Evolutionary conservation across 805 yeast genomes (phyloP), one percentile per base, ranked within the genome.

Genomic region (Starmerella bombicola): DNA sequence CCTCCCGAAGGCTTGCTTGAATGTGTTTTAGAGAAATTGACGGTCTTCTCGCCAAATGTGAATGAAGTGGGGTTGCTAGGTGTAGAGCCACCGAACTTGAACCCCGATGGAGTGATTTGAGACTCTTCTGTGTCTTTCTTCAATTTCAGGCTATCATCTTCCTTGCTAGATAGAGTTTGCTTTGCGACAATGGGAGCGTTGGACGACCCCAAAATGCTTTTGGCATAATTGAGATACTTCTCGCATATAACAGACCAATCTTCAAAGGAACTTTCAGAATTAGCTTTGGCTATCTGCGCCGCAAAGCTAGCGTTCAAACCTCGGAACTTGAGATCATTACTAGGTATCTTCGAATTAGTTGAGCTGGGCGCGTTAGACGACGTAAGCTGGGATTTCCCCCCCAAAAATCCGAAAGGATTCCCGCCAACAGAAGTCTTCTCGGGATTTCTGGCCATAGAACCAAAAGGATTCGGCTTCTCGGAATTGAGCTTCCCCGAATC

Each of bases 291-390:
- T 8, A 50, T 23, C 19, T 41, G 40, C 4, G 41, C 34, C 13
- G 52, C 51, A 20, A 51, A 51, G 32, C 26, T 39, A 13, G 42
- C 23, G 34, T 51, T 51, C 23, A 51, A 45, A 3, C 46, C 54
- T n/a, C 46, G 41, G 19, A 37, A 10, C 10, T 35, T 24, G 15
- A 50, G 43, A 23, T 43, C 26, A 22, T 15, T 15, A 13, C 17
- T n/a, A 26, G 20, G n/a, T 15, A 22, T n/a, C 21, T 15, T 10
- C 5, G 25, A 5, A 23, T n/a, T 32, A 17, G 28, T 10, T 9
- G 28, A 24, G 28, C 20, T 18, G 32, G 17, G 9, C 15, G 34
- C 20, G 20, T 30, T 12, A 17, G 26, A 13, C 12, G 29, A n/a
- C 10, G 71, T 61, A 21, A 33, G 29, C 13, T 24, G 28, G 28